Conservation (phyloP, 1,284 basidiomycete genomes). For the Cutaneotrichosporon sp. region DNA sequence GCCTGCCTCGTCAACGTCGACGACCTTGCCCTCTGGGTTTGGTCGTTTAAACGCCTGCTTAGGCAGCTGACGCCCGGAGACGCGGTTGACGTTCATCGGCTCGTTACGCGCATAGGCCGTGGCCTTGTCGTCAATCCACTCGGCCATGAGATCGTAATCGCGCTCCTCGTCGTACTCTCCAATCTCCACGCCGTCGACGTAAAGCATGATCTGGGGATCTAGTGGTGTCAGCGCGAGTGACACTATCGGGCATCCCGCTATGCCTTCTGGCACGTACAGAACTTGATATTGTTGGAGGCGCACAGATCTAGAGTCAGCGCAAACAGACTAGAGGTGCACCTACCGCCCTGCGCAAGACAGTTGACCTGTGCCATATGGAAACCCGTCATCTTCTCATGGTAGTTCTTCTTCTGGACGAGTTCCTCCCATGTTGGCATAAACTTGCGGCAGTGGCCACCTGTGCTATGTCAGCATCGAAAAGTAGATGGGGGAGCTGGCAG, state of each 20-base stretch:
- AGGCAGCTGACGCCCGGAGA: neutral
- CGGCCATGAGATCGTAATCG: constrained; percentile 53
- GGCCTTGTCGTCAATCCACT: constrained; percentile 53
- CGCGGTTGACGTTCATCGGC: neutral
- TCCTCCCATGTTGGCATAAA: constrained; percentile 73
- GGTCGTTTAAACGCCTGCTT: constrained; percentile 22
- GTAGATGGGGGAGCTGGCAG: neutral
- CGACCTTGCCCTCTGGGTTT: constrained; percentile 63
- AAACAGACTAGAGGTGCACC: constrained; percentile 33
- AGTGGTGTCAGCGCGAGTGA: constrained; percentile 1
- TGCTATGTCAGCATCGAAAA: neutral
- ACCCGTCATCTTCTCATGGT: constrained; percentile 53
- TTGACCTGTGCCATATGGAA: constrained; percentile 79
- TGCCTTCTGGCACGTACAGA: constrained; percentile 50
- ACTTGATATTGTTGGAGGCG: constrained; percentile 59
- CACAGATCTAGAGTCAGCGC: constrained; percentile 63
- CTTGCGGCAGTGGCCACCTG: constrained; percentile 45
- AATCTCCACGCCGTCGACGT: constrained; percentile 58
- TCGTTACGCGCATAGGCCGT: constrained; percentile 35
- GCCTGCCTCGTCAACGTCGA: constrained; percentile 54
- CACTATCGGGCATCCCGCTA: too few relatives aligned
- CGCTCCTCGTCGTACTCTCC: constrained; percentile 58
- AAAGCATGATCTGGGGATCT: constrained; percentile 70
- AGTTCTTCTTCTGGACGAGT: constrained; percentile 57
- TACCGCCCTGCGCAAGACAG: constrained; percentile 75